Evolutionary conservation across 2,329 filamentous ascomycete genomes (phyloP).

Genomic region (Fusarium sp.): DNA sequence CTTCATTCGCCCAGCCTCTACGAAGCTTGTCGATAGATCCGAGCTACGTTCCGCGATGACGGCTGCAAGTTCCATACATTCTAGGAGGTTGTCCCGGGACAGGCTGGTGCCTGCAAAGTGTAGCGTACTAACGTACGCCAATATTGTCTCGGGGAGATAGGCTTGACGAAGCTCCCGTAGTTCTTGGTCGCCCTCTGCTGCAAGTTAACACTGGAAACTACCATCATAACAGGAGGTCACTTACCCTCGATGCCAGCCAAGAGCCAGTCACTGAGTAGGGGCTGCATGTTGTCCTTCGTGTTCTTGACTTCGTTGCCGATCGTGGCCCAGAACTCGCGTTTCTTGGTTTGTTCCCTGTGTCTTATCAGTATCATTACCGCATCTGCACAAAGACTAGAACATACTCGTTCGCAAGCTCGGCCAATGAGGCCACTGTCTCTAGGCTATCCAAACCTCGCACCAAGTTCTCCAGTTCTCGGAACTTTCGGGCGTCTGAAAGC

Average conservation of each 20-base stretch:
- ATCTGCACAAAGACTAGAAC: constrained; percentile 46
- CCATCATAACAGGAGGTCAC: constrained; percentile 31
- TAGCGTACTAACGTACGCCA: constrained; percentile 86
- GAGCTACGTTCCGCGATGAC: constrained; percentile 80
- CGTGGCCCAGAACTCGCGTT: constrained; percentile 67
- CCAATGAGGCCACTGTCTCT: constrained; percentile 74
- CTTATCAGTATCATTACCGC: constrained; percentile 48
- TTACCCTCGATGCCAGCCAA: constrained; percentile 69
- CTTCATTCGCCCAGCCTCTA: constrained; percentile 76
- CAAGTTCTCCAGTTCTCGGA: constrained; percentile 78
- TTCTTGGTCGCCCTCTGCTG: constrained; percentile 71
- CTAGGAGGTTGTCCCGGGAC: constrained; percentile 81
- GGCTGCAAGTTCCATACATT: constrained; percentile 89
- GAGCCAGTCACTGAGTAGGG: constrained; percentile 77
- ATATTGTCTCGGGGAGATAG: constrained; percentile 88
- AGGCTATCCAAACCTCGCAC: constrained; percentile 76
- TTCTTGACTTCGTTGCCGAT: constrained; percentile 69
- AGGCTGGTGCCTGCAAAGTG: constrained; percentile 83
- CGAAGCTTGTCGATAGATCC: constrained; percentile 76
- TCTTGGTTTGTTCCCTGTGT: constrained; percentile 52
- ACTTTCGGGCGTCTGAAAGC: constrained; percentile 70
- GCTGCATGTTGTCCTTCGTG: constrained; percentile 70
- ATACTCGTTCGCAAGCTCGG: constrained; percentile 68
- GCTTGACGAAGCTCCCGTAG: constrained; percentile 77
- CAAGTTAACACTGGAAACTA: constrained; percentile 26